Evolutionary conservation across 768 basidiomycete genomes (phyloP).

Genomic region (Panaeolus papilionaceus): DNA sequence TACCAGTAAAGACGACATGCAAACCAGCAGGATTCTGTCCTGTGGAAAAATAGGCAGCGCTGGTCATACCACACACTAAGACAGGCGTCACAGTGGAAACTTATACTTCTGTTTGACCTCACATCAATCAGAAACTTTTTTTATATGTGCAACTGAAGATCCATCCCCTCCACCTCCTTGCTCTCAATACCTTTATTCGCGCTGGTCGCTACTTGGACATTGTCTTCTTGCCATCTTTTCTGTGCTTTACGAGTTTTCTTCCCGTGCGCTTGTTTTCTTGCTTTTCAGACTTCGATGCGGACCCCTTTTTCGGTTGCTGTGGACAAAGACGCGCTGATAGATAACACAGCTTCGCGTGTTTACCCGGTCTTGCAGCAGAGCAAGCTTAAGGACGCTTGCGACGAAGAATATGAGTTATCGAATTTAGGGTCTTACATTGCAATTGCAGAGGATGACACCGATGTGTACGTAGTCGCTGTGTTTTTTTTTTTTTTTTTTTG

Average conservation of each 20-base stretch:
- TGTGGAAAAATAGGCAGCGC: background rate
- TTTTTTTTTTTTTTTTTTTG: background rate
- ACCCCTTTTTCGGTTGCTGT: background rate
- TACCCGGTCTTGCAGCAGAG: background rate
- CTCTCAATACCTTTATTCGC: background rate
- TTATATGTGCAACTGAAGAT: background rate
- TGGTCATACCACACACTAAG: background rate
- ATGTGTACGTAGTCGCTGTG: background rate
- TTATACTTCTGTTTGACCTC: background rate
- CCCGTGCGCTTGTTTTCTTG: too few species aligned
- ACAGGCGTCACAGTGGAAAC: background rate
- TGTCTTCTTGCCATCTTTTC: too few species aligned
- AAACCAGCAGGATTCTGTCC: too few species aligned
- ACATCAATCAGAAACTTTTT: constrained; percentile 5
- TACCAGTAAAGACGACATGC: too few species aligned
- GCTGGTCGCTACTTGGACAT: background rate
- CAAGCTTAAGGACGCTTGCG: background rate
- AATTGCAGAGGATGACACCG: background rate
- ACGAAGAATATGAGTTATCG: background rate
- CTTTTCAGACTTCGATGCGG: background rate
- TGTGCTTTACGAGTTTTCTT: too few species aligned
- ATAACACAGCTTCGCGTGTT: background rate
- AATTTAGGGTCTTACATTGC: background rate
- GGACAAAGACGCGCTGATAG: background rate
- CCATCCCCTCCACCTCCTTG: background rate